A percentile compares a stretch with the other conserved stretches of the same genome.
These are phyloP conservation scores for Ophiocordyceps camponoti-saundersi DNA, from an alignment of 2,329 filamentous ascomycete genomes.

Conservation along the genomic window DNA sequence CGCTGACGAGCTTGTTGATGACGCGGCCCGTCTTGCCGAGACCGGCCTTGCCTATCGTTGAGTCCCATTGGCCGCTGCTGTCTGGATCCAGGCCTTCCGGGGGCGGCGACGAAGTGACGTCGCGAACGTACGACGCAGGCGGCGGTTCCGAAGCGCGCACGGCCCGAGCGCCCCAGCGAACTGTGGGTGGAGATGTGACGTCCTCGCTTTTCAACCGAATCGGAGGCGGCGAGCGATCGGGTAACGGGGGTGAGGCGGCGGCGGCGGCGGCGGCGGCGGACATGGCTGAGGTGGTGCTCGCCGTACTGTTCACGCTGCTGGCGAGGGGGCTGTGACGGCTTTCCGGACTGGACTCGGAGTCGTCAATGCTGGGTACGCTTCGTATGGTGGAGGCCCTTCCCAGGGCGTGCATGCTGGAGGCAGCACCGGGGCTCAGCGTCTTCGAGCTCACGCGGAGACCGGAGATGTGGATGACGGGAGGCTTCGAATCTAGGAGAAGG, in stretches of 20 bases:
- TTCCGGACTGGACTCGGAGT: slow-evolving; percentile 25
- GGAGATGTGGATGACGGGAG: slow-evolving; percentile 5
- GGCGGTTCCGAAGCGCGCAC: not conserved
- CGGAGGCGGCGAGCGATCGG: slow-evolving; percentile 16
- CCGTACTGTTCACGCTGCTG: slow-evolving; percentile 37
- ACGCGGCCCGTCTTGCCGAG: slow-evolving; percentile 61
- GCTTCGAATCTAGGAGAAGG: slow-evolving; percentile 4
- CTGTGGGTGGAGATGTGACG: slow-evolving; percentile 4
- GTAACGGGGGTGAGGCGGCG: slow-evolving; percentile 11
- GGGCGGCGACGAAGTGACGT: not conserved
- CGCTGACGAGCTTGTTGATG: slow-evolving; percentile 66
- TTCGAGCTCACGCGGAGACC: slow-evolving; percentile 10
- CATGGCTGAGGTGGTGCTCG: slow-evolving; percentile 27
- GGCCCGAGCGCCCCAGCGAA: slow-evolving; percentile 10
- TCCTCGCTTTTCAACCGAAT: slow-evolving; percentile 18
- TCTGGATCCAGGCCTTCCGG: slow-evolving; percentile 16
- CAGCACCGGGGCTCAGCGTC: slow-evolving; percentile 16
- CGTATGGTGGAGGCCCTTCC: slow-evolving; percentile 31
- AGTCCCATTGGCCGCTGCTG: slow-evolving; percentile 36
- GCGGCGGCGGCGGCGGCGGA: slow-evolving; percentile 16
- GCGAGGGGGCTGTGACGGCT: slow-evolving; percentile 35
- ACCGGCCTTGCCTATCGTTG: slow-evolving; percentile 51
- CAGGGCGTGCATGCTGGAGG: slow-evolving; percentile 15
- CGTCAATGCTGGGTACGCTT: slow-evolving; percentile 38
- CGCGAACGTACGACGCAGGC: not conserved